Conservation (phyloP, 1,284 basidiomycete species). For the Malassezia slooffiae region DNA sequence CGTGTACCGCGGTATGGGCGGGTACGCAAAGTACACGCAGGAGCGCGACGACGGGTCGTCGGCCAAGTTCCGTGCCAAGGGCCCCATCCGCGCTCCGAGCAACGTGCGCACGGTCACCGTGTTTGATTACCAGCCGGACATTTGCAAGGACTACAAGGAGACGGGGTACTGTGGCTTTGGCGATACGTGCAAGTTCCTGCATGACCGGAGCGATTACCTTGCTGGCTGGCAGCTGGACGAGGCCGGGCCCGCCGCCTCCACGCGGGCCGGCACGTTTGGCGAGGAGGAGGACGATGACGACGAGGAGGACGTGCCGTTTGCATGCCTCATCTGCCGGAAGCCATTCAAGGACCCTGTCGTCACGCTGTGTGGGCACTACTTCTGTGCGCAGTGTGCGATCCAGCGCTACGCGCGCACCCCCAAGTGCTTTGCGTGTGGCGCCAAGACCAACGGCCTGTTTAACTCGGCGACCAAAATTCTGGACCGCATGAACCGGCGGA, state of each 20-base stretch:
- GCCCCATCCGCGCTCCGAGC: conserved; percentile 46
- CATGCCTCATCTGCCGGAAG: conserved; percentile 88
- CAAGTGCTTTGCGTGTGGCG: conserved; percentile 88
- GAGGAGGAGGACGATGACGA: conserved; percentile 51
- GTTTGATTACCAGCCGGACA: conserved; percentile 95
- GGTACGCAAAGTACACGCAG: conserved; percentile 65
- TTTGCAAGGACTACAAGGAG: conserved; percentile 99
- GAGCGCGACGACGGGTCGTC: conserved; percentile 60
- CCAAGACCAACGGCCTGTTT: conserved; percentile 86
- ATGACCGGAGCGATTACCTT: conserved; percentile 63
- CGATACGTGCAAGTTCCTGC: conserved; percentile 73
- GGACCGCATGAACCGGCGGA: conserved; percentile 53
- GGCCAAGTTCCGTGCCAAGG: conserved; percentile 66
- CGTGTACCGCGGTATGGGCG: conserved; percentile 70
- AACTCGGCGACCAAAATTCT: conserved; percentile 75
- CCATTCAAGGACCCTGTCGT: conserved; percentile 88
- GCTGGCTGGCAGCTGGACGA: conserved; percentile 92
- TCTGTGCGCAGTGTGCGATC: conserved; percentile 80
- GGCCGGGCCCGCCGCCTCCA: conserved; percentile 20
- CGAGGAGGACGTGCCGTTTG: conserved; percentile 84
- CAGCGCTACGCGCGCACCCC: conserved; percentile 84
- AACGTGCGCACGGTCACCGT: conserved; percentile 92
- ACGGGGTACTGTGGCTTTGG: conserved; percentile 98
- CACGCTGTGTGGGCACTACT: conserved; percentile 93
- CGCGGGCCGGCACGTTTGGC: conserved; percentile 38